Percentiles rank a stretch among this genome's conserved stretches.
phyloP scores from a whole-genome alignment of 208 protist species.

The Trypanosoma caninum region DNA sequence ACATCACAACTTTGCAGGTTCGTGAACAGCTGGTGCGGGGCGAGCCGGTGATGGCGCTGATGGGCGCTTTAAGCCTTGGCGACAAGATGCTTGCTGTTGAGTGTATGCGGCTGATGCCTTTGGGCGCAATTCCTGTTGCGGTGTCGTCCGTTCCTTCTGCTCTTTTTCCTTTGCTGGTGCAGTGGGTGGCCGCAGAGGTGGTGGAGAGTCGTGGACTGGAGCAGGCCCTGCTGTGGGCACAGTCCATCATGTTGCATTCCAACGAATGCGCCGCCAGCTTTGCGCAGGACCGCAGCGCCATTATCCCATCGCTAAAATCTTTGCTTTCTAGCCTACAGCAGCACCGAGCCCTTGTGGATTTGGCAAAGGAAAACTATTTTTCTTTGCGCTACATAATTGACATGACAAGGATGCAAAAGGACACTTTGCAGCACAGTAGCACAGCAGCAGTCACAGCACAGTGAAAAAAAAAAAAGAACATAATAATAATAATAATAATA shows the following conservation, averaged over 20 bases:
- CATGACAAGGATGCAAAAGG: conserved; percentile 58
- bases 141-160: conserved; percentile 66
- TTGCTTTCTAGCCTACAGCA: conserved; percentile 65
- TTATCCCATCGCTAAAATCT: conserved; percentile 63
- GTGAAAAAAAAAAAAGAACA: conserved; percentile 8
- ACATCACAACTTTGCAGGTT: conserved; percentile 63
- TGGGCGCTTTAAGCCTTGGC: conserved; percentile 76
- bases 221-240: conserved; percentile 80
- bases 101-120: conserved; percentile 76
- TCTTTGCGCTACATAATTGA: conserved; percentile 83
- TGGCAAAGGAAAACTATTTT: conserved; percentile 86
- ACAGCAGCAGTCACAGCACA: neutral
- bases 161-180: conserved; percentile 61
- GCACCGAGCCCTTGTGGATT: conserved; percentile 56
- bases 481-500: neutral
- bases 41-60: conserved; percentile 69
- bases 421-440: conserved; percentile 28
- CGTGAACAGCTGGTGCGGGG: conserved; percentile 47
- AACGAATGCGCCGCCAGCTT: conserved; percentile 56
- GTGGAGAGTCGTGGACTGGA: conserved; percentile 61
- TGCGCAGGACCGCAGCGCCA: conserved; percentile 30
- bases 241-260: conserved; percentile 79
- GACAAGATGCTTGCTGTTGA: conserved; percentile 72
- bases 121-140: conserved; percentile 73
- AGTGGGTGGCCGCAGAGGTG: conserved; percentile 81